A percentile compares a stretch with the other conserved stretches of the same genome.
Evolutionary conservation across 306 rosid genomes (phyloP).

Genomic region (Cercis canadensis): DNA sequence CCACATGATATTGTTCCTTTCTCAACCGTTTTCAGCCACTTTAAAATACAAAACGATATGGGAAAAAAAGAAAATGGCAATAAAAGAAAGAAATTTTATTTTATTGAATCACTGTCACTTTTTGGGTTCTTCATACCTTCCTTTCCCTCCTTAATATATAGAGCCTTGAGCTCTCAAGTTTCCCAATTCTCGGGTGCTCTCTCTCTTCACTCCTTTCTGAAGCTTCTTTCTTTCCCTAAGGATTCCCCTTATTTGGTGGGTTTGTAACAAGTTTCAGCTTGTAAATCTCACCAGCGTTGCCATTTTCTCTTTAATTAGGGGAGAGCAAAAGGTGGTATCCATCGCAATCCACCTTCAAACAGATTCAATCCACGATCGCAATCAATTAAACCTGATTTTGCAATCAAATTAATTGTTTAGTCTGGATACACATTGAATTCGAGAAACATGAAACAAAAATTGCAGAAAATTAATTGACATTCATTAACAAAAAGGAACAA

Average conservation of each 20-base stretch:
- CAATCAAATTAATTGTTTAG: neutral
- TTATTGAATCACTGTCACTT: conserved; percentile 37
- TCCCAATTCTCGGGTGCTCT: conserved; percentile 49
- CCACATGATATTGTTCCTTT: conserved; percentile 79
- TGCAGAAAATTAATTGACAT: too few species aligned
- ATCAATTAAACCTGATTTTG: conserved; percentile 26
- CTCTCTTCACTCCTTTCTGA: neutral
- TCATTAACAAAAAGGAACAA: too few species aligned
- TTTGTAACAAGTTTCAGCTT: conserved; percentile 50
- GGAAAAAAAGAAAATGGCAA: neutral
- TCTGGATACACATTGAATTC: too few species aligned
- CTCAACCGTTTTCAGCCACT: too few species aligned
- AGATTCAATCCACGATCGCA: neutral
- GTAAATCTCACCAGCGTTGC: conserved; percentile 48
- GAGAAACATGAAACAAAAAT: neutral
- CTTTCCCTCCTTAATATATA: conserved; percentile 58
- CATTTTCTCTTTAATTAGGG: conserved; percentile 22
- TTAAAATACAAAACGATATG: too few species aligned
- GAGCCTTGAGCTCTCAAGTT: conserved; percentile 54
- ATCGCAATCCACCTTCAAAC: conserved; percentile 44
- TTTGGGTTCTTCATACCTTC: conserved; percentile 49
- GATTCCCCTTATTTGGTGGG: conserved; percentile 36
- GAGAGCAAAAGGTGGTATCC: conserved; percentile 65
- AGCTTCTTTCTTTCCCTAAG: conserved; percentile 14
- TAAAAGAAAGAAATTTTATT: neutral